A percentile compares a stretch with the other conserved stretches of the same genome.
phyloP scores from a whole-genome alignment of 2,329 filamentous ascomycete species.

The Fusarium beomiforme region DNA sequence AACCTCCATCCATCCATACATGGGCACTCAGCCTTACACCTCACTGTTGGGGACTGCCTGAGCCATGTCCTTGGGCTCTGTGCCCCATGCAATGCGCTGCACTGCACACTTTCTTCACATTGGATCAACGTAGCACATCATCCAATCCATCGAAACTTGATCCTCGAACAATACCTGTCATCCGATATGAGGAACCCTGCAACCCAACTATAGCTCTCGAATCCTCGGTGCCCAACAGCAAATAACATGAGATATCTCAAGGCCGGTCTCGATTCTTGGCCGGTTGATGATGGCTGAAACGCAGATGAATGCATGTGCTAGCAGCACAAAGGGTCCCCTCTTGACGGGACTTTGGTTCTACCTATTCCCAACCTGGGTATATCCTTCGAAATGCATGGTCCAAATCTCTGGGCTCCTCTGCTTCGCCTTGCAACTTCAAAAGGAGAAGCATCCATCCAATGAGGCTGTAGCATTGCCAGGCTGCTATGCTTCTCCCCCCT shows the following conservation, averaged over 20 bases:
- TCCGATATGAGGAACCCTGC: neutral
- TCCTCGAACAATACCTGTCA: neutral
- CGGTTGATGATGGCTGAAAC: slow-evolving; percentile 15
- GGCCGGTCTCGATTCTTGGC: slow-evolving; percentile 6
- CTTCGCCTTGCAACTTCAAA: slow-evolving; percentile 27
- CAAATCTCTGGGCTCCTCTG: slow-evolving; percentile 26
- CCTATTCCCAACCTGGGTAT: slow-evolving; percentile 32
- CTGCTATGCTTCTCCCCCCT: slow-evolving; percentile 28
- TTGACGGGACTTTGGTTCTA: slow-evolving; percentile 26
- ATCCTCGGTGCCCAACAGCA: neutral
- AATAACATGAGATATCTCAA: slow-evolving; percentile 1
- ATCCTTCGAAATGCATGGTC: slow-evolving; percentile 34
- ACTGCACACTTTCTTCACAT: slow-evolving; percentile 14
- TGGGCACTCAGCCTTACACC: slow-evolving; percentile 35
- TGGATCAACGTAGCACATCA: neutral
- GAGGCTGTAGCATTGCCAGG: slow-evolving; percentile 27
- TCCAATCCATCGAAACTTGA: slow-evolving; percentile 5
- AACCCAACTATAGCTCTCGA: neutral
- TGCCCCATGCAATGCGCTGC: slow-evolving; percentile 11
- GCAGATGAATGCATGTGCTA: slow-evolving; percentile 10
- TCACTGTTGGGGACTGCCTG: slow-evolving; percentile 30
- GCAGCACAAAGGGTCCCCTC: slow-evolving; percentile 27
- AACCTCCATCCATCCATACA: neutral
- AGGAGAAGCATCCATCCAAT: slow-evolving; percentile 11
- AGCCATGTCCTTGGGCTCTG: slow-evolving; percentile 12